These are phyloP conservation scores for Oryza rufipogon DNA, from an alignment of 176 grass and related monocot genomes.

Conservation along the genomic window DNA sequence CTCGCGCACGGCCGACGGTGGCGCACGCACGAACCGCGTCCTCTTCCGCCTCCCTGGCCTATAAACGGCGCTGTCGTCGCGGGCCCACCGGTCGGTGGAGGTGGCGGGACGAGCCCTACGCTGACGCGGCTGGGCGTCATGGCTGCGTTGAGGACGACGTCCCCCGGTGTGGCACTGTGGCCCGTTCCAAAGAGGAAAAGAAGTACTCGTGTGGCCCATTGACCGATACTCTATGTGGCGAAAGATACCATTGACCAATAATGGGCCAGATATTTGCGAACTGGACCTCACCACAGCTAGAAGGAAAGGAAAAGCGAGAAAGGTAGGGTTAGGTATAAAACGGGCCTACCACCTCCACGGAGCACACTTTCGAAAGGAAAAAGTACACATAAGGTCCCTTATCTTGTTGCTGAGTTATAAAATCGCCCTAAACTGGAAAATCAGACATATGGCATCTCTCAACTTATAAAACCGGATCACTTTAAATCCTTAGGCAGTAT, in stretches of 20 bases:
- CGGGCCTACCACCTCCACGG: not conserved
- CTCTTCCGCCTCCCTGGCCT: constrained; percentile 8
- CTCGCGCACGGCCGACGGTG: constrained; percentile 32
- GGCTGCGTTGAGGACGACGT: no score
- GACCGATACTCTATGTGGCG: not conserved
- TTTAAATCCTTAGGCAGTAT: no score
- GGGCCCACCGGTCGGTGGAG: not conserved
- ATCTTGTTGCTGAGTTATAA: no score
- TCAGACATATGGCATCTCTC: no score
- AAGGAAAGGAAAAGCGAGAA: not conserved
- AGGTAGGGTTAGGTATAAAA: no score
- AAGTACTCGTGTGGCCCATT: not conserved
- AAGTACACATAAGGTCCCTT: no score
- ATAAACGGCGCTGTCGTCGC: not conserved
- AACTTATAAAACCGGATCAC: no score
- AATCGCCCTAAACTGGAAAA: no score
- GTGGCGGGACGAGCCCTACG: no score
- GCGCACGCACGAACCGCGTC: constrained; percentile 32
- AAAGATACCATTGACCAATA: not conserved
- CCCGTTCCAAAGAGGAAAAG: no score
- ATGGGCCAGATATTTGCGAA: not conserved
- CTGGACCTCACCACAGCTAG: not conserved
- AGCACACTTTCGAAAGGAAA: not conserved
- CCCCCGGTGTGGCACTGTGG: no score
- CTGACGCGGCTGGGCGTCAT: no score